These are phyloP conservation scores for Austroboletus novae-zelandiae DNA, from an alignment of 1,284 basidiomycete species.

Conservation along the genomic window DNA sequence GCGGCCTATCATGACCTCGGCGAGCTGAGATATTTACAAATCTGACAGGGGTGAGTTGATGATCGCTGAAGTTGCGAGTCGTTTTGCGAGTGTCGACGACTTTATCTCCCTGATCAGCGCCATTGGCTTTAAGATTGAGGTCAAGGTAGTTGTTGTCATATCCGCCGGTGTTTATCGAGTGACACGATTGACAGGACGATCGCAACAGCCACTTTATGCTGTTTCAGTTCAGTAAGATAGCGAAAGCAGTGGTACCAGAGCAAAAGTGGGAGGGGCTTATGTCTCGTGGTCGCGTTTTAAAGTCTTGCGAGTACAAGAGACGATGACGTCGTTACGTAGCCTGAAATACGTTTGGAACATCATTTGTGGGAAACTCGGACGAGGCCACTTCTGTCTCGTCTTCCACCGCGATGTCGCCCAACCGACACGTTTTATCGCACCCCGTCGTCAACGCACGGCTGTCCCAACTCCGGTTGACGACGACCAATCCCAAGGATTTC, in stretches of 20 bases:
- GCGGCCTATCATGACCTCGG: slow-evolving; percentile 31
- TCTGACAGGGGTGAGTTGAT: slow-evolving; percentile 75
- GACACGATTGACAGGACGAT: slow-evolving; percentile 54
- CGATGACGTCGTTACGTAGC: slow-evolving; percentile 52
- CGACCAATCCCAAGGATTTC: slow-evolving; percentile 72
- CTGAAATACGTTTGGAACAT: background rate
- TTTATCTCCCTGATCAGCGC: slow-evolving; percentile 73
- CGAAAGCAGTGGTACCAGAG: slow-evolving; percentile 46
- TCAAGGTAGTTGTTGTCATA: slow-evolving; percentile 53
- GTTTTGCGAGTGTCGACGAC: slow-evolving; percentile 73
- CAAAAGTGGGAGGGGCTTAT: slow-evolving; percentile 66
- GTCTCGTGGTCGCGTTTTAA: slow-evolving; percentile 64
- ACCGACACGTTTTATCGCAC: slow-evolving; percentile 62
- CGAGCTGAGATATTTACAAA: slow-evolving; percentile 7
- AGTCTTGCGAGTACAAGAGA: slow-evolving; percentile 97
- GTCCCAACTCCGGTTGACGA: slow-evolving; percentile 63
- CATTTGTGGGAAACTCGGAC: slow-evolving; percentile 1
- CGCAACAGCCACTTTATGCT: slow-evolving; percentile 87
- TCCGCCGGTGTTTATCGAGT: background rate
- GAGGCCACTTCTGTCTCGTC: background rate
- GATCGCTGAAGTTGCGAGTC: slow-evolving; percentile 94
- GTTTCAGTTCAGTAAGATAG: slow-evolving; percentile 78
- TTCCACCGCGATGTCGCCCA: slow-evolving; percentile 21
- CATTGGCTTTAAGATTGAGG: slow-evolving; percentile 78
- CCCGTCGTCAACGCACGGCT: slow-evolving; percentile 73